Evolutionary conservation across 495 filamentous ascomycete genomes (phyloP).

Genomic region (Hypomontagnella submonticulosa): DNA sequence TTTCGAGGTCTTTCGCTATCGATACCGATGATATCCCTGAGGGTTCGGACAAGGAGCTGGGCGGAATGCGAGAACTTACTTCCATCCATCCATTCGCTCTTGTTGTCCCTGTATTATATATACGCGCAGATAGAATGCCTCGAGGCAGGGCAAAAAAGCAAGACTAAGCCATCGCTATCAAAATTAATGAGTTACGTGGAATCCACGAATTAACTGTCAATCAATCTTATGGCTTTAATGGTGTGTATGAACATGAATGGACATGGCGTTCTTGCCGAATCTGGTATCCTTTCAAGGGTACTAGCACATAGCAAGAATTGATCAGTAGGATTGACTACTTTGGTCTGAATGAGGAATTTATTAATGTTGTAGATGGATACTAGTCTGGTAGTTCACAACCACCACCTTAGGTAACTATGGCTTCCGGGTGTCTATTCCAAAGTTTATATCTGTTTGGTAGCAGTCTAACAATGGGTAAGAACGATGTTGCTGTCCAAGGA

Average conservation of each 20-base stretch:
- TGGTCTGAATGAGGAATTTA: too few species aligned
- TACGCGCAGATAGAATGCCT: slow-evolving; percentile 46
- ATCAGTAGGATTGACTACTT: too few species aligned
- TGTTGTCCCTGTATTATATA: slow-evolving; percentile 42
- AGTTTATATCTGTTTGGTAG: too few species aligned
- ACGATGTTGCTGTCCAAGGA: too few species aligned
- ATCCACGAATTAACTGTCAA: slow-evolving; percentile 1
- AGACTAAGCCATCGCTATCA: slow-evolving; percentile 30
- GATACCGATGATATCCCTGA: slow-evolving; percentile 42
- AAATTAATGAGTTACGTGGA: slow-evolving; percentile 33
- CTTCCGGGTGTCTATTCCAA: too few species aligned
- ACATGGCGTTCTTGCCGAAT: neutral
- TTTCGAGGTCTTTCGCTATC: slow-evolving; percentile 33
- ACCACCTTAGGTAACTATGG: too few species aligned
- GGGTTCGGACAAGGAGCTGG: slow-evolving; percentile 28
- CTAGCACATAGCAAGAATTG: too few species aligned
- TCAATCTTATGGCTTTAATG: neutral
- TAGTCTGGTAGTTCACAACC: too few species aligned
- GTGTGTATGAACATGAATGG: neutral
- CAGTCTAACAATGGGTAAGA: too few species aligned
- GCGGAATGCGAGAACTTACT: slow-evolving; percentile 13
- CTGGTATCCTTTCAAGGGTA: too few species aligned
- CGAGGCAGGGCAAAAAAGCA: slow-evolving; percentile 44
- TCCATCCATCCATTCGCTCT: slow-evolving; percentile 20
- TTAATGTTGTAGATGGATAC: too few species aligned